Base-by-base conservation (phyloP, 2,329 filamentous ascomycete species). In the Calonectria pseudoreteaudii region DNA sequence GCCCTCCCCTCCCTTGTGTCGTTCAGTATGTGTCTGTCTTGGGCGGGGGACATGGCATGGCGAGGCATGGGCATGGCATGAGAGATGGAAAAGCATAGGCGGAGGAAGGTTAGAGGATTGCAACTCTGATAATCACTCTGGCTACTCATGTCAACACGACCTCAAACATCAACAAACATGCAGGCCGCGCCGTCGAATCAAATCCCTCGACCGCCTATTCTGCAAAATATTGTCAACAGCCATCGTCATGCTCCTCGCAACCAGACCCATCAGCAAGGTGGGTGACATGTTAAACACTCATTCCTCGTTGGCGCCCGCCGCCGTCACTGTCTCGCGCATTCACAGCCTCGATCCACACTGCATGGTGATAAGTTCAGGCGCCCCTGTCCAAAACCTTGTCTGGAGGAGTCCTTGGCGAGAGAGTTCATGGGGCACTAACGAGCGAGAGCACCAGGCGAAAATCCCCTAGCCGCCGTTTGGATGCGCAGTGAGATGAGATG, bases 391-490 rank as follows among this genome's bases (percentile, higher is more conserved):
- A 58, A 13, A 56, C 66, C 10, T 60, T 60, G 9, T 66, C 58
- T 31, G 4, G 34, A 53, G 50, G 50, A 62, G 56, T n/a, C 47
- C 47, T 62, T 56, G 34, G 66, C 3, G 44, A 66, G 41, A 49
- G 62, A 47, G 62, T 47, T 50, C 38, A 68, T 41, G 47, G 38
- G 31, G 20, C 30, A 66, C 64, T 34, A 49, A 66, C 44, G 64
- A 66, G 62, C 49, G 64, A 31, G 30, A 52, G 34, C 31, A 18
- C 31, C 47, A 53, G 47, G n/a, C 64, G 41, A 68, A 53, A 58
- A 68, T 68, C 66, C 52, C 44, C 38, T 68, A 68, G 66, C 66
- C 66, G 66, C 66, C 66, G 66, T 68, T 68, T 38, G 66, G 26
- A 44, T 56, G 36, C 28, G 30, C 28, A 23, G 66, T 47, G 49